Conservation (phyloP, 176 grass and related monocot genomes). For the Eleusine coracana region DNA sequence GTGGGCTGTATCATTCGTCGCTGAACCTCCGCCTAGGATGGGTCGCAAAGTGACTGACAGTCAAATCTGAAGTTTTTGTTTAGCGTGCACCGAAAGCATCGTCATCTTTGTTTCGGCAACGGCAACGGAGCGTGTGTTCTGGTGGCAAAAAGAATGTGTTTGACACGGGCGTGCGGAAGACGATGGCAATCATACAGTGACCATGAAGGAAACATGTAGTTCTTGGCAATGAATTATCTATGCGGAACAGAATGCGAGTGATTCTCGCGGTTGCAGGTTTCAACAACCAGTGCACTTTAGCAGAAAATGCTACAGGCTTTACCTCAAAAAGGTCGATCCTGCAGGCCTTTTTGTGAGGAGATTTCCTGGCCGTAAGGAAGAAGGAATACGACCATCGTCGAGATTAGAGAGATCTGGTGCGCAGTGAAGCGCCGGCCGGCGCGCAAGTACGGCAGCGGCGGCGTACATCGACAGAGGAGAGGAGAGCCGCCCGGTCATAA, state of each 20-base stretch:
- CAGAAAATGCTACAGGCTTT: not conserved
- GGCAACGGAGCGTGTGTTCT: not conserved
- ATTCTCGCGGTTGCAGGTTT: not conserved
- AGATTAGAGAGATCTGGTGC: no score
- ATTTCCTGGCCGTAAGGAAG: no score
- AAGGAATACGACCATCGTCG: no score
- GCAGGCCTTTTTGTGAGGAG: no score
- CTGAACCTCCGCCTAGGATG: not conserved
- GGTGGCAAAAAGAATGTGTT: not conserved
- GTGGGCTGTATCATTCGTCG: not conserved
- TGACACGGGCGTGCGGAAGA: not conserved
- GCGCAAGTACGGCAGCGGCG: no score
- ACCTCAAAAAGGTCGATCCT: not conserved
- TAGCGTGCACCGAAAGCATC: not conserved
- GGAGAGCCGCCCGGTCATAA: no score
- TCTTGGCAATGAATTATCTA: not conserved
- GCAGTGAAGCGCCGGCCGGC: not conserved
- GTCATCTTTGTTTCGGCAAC: not conserved
- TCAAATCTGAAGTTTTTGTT: not conserved
- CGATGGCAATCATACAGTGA: not conserved
- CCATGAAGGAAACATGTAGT: not conserved
- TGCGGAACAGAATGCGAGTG: not conserved
- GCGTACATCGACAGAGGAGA: no score
- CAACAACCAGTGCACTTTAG: not conserved
- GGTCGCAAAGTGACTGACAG: not conserved